Percentiles rank a stretch among this genome's conserved stretches.
These are phyloP conservation scores for Heterobasidion annosum DNA, from an alignment of 1,284 basidiomycete genomes.

Conservation along the genomic window DNA sequence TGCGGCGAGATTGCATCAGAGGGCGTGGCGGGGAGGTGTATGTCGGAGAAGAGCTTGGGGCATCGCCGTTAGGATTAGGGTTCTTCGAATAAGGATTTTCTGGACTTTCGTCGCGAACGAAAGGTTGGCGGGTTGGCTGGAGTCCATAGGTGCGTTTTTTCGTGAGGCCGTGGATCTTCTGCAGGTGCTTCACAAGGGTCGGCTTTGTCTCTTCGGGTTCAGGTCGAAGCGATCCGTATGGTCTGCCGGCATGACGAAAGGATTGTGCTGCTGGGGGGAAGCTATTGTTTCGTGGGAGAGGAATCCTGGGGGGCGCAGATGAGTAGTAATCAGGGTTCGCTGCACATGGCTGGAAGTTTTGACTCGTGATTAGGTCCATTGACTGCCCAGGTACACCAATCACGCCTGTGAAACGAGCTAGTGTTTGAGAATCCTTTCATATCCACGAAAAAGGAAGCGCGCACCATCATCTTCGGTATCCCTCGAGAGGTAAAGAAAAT, in stretches of 20 bases:
- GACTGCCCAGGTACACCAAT: too few species aligned
- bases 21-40: conserved; percentile 1
- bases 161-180: conserved; percentile 50
- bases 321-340: conserved; percentile 18
- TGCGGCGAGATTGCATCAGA: neutral
- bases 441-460: too few species aligned
- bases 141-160: conserved; percentile 55
- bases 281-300: conserved; percentile 15
- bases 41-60: neutral
- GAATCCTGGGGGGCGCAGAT: conserved; percentile 18
- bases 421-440: neutral
- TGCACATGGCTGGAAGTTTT: neutral
- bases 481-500: conserved; percentile 24
- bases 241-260: neutral
- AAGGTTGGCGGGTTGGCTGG: conserved; percentile 37
- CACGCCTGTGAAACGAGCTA: neutral
- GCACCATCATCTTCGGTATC: neutral
- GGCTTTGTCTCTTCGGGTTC: conserved; percentile 15
- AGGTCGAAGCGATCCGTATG: neutral
- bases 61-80: neutral
- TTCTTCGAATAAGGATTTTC: neutral
- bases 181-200: conserved; percentile 43
- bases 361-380: neutral
- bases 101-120: conserved; percentile 36
- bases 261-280: conserved; percentile 10